Evolutionary conservation across 495 filamentous ascomycete genomes (phyloP), one percentile per base, ranked within the genome.

Genomic region (Aspergillus affinis): DNA sequence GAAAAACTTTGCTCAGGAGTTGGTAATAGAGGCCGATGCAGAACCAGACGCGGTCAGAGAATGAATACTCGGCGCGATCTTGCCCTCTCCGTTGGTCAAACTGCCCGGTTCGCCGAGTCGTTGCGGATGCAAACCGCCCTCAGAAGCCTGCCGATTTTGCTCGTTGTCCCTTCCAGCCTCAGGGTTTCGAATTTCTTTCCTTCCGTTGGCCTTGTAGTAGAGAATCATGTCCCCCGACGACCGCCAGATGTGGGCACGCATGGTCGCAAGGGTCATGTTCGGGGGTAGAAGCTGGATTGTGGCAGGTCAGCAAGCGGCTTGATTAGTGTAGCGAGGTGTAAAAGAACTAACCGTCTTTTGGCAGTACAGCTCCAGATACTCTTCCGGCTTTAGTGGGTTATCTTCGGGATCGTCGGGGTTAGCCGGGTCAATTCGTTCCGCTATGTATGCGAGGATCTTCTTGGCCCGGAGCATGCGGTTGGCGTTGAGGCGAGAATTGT

Each of bases 401-500:
- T 81, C 78, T 54, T 86, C 84, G 2, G 77, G 76, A 32, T 84
- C 75, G 49, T 82, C 72, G 2, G 77, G 70, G 54, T 77, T 69
- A 6, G 71, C 70, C 1, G 87, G 82, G 69, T 97, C 93, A 55
- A 98, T 93, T 52, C 91, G 82, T 71, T 98, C 94, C 2, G 92
- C 89, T 7, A 98, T 87, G 65, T 98, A 98, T 1, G 85, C 86
- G 41, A 96, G 73, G n/a, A 98, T 91, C 79, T 98, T 98, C 77
- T 91, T 93, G 4, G 93, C 90, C 48, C 94, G 84, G 29, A 98
- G 82, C 95, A 98, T 98, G 29, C 94, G 82, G 68, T 98, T 98
- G 29, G 94, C 94, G 70, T 98, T 98, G 58, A 98, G 82, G 29
- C 94, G 86, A 52, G 91, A 89, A 63, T 91, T 94, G 41, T 88